Base-by-base conservation (phyloP, 2,329 filamentous ascomycete genomes). In the Cercospora zeae-maydis region DNA sequence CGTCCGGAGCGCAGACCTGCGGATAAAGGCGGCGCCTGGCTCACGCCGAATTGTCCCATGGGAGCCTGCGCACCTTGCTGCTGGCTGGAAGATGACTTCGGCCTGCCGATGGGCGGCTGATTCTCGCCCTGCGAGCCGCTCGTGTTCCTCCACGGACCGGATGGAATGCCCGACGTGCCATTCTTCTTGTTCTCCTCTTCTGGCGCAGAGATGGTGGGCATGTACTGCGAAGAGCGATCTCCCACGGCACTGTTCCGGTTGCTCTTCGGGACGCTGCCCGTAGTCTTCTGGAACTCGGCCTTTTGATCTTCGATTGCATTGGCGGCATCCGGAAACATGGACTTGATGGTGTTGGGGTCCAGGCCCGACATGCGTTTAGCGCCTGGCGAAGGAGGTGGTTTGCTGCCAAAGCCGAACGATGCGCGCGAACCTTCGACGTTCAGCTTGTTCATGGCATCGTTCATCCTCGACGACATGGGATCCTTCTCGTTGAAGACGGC, bases 271-370 rank as follows among this genome's bases (percentile, higher is more conserved):
- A 89, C 88, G 67, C 93, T 92, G 63, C 93, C 95, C 3, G 93
- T 96, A 75, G 96, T 91, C 76, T 97, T 93, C 16, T 93, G 96
- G 75, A 96, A 98, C 76, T 97, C 96, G 63, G 93, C 93, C 81
- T 97, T 97, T 78, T 99, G 93, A 65, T 95, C 96, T 27, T 93
- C 93, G 76, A 99, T 98, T n/a, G 95, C 95, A 45, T 93, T 93
- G 13, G 95, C 95, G 49, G 95, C 95, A 80, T 99, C 95, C 6
- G 95, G 95, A 77, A 99, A 99, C 95, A 99, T 98, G 72, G 92
- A 92, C 78, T 96, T 96, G 78, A 99, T 97, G 24, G 92, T 96
- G 33, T 89, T 92, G 4, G 91, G 84, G 75, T 98, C 93, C 61
- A 99, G 86, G n/a, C 90, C 92, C 51, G 95, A 98, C 76, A 96